A percentile compares a stretch with the other conserved stretches of the same genome.
phyloP scores from a whole-genome alignment of 805 yeast genomes.

The Candida coquimbonensis region DNA sequence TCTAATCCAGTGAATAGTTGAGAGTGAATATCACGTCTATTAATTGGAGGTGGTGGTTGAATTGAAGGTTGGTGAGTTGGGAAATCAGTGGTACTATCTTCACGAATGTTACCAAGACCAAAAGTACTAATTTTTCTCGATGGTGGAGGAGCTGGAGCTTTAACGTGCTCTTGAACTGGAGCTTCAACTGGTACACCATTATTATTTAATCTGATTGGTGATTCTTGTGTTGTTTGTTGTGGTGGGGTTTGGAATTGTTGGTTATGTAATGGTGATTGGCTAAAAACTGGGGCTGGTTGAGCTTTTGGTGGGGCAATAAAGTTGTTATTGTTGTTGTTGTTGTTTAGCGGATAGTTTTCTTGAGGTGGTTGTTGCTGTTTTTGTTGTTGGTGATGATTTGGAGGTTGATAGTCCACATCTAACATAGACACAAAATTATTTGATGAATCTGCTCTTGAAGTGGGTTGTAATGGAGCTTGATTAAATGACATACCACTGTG shows the following conservation, averaged over 20 bases:
- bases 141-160: constrained; percentile 53
- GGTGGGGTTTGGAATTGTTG: constrained; percentile 2
- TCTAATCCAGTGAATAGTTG: constrained; percentile 41
- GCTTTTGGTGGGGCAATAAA: constrained; percentile 10
- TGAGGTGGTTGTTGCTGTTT: too few species aligned
- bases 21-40: constrained; percentile 37
- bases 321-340: background rate
- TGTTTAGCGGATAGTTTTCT: background rate
- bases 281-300: constrained; percentile 13
- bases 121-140: constrained; percentile 35
- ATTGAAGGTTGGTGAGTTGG: constrained; percentile 1
- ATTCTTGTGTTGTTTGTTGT: background rate
- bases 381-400: too few species aligned
- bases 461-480: constrained; percentile 31
- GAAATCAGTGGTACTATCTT: constrained; percentile 21
- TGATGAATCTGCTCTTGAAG: constrained; percentile 20
- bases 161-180: constrained; percentile 7
- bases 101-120: constrained; percentile 25
- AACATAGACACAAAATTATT: background rate
- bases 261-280: constrained; percentile 4
- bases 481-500: constrained; percentile 21
- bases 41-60: background rate
- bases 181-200: background rate
- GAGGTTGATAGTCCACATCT: too few species aligned
- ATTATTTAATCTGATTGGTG: background rate